Evolutionary conservation across 2,329 filamentous ascomycete species (phyloP), one percentile per base, ranked within the genome.

Genomic region (Fonsecaea monophora): DNA sequence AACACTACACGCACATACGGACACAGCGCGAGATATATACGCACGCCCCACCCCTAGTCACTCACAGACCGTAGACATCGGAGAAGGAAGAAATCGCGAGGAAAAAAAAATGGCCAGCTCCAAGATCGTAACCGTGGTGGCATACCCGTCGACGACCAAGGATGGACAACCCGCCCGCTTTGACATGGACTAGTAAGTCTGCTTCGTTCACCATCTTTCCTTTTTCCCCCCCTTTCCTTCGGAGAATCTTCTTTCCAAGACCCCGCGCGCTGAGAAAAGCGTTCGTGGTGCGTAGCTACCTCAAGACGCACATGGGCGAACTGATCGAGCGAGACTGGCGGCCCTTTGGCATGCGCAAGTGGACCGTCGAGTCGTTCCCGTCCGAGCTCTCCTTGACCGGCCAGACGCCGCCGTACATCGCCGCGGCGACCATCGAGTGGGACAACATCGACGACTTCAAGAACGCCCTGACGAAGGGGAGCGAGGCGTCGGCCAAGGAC

Each of bases 111-210:
- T 50, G 45, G 18, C 45, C 18, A 21, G 25, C 18, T 30, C 25
- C 25, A 25, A 50, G 25, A 50, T 50, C 18, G 45, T 25, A 7
- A 25, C 18, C 45, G 45, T 50, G 7, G 45, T 50, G 18, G 45
- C 45, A 12, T 50, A 50, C 45, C 45, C 45, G 45, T 50, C 45
- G 18, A 50, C 18, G 6, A 50, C 45, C 21, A 50, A 50, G 21
- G 45, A 50, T 5, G 45, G 45, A 3, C 21, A 50, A 21, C 45
- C 45, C 18, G 45, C 45, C 5, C 45, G 45, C 45, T 50, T 50
- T 13, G 45, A 50, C 18, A 50, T 50, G 45, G 45, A 50, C 45
- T 50, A 50, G 45, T 50, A 25, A 50, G 45, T 50, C 18, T 25
- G 25, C 25, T 25, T 3, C 25, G 2, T 25, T 25, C 25, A 25